A percentile compares a stretch with the other conserved stretches of the same genome.
These are phyloP conservation scores for Lyophyllum atratum DNA, from an alignment of 768 basidiomycete genomes.

Conservation along the genomic window DNA sequence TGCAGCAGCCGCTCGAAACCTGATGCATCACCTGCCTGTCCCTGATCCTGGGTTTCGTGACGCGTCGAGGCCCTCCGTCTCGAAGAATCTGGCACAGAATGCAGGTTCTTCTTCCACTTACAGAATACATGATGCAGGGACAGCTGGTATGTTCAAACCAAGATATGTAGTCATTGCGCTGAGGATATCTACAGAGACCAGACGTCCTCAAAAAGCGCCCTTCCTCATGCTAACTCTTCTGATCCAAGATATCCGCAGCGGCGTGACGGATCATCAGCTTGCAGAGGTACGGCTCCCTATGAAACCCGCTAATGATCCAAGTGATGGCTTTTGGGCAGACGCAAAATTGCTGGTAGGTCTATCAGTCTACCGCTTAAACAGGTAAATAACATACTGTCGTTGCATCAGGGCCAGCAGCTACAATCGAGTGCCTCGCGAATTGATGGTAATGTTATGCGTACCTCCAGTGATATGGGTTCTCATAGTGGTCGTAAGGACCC, in stretches of 20 bases:
- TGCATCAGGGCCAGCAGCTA: constrained; percentile 45
- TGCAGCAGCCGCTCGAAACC: too few relatives aligned
- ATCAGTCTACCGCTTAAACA: neutral
- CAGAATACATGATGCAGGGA: constrained; percentile 5
- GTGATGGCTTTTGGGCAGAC: constrained; percentile 72
- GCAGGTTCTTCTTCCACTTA: neutral
- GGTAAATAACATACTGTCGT: neutral
- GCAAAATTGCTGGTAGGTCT: constrained; percentile 55
- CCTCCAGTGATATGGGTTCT: neutral
- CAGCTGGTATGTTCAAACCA: constrained; percentile 2
- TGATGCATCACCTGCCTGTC: neutral
- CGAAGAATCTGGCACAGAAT: neutral
- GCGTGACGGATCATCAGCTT: constrained; percentile 54
- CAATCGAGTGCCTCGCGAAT: constrained; percentile 66
- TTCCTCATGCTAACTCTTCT: constrained; percentile 65
- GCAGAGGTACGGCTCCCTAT: constrained; percentile 70
- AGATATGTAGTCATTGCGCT: neutral
- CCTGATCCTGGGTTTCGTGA: neutral
- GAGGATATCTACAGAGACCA: constrained; percentile 6
- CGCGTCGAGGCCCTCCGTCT: neutral
- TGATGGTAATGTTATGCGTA: constrained; percentile 50
- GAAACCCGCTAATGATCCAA: constrained; percentile 43
- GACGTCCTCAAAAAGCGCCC: constrained; percentile 17
- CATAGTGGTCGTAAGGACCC: constrained; percentile 44
- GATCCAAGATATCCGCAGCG: constrained; percentile 63